Evolutionary conservation across 805 yeast genomes (phyloP).

Genomic region (Kazachstania taianensis): DNA sequence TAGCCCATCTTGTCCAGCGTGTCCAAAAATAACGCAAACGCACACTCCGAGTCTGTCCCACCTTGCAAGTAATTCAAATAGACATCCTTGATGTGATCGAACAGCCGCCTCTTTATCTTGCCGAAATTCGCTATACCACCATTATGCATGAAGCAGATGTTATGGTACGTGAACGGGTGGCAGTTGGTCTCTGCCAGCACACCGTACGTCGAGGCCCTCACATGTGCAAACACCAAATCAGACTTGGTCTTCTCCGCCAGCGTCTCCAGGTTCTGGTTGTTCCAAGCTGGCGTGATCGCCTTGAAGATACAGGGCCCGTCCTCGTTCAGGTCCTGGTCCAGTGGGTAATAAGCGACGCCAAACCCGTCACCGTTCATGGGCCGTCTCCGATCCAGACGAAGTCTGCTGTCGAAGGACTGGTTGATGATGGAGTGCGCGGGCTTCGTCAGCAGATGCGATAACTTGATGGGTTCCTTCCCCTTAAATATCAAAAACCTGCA

Average conservation of each 20-base stretch:
- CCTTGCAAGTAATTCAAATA: conserved; percentile 81
- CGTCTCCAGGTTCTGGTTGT: conserved; percentile 78
- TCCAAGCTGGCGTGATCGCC: conserved; percentile 98
- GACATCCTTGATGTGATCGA: conserved; percentile 66
- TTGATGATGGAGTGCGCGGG: conserved; percentile 97
- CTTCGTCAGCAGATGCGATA: conserved; percentile 78
- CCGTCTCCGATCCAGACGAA: conserved; percentile 75
- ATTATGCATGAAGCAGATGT: conserved; percentile 93
- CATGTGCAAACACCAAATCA: conserved; percentile 83
- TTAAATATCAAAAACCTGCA: conserved; percentile 88
- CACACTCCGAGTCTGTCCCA: conserved; percentile 91
- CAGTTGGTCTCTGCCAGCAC: conserved; percentile 91
- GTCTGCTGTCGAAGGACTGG: conserved; percentile 85
- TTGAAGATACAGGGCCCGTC: conserved; percentile 85
- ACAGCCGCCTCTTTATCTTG: conserved; percentile 60
- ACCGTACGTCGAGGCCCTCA: conserved; percentile 92
- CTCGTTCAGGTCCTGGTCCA: conserved; percentile 41
- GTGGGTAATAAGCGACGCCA: conserved; percentile 86
- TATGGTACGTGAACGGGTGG: conserved; percentile 87
- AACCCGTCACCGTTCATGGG: conserved; percentile 98
- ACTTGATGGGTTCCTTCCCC: conserved; percentile 78
- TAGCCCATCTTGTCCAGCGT: conserved; percentile 64
- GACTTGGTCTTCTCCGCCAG: conserved; percentile 84
- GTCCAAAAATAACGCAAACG: conserved; percentile 81
- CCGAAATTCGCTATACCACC: conserved; percentile 76